These are phyloP conservation scores for Didymella glomerata DNA, from an alignment of 2,329 filamentous ascomycete genomes.

Conservation along the genomic window DNA sequence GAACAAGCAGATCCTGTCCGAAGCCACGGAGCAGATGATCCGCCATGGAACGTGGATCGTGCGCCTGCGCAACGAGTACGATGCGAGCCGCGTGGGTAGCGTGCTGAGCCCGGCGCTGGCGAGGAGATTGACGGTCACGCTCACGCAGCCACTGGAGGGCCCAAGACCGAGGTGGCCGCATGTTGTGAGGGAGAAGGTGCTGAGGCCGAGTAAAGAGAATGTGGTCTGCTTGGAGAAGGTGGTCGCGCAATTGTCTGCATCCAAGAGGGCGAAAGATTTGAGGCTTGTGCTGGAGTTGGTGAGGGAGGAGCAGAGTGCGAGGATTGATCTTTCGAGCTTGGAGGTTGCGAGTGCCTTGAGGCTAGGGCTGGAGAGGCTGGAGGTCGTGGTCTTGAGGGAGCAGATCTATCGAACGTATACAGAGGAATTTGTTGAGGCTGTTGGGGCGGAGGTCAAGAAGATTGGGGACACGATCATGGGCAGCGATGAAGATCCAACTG, in stretches of 20 bases:
- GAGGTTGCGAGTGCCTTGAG: constrained; percentile 8
- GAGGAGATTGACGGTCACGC: constrained; percentile 4
- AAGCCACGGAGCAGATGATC: constrained; percentile 18
- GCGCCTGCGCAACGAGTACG: constrained; percentile 19
- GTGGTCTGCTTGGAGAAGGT: constrained; percentile 3
- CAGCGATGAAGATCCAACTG: constrained; percentile 12
- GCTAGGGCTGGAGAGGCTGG: constrained; percentile 11
- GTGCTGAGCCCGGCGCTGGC: constrained; percentile 8
- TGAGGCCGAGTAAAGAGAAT: constrained; percentile 11
- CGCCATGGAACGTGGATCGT: constrained; percentile 17
- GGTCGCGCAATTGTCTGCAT: neutral
- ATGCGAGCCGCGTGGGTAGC: neutral
- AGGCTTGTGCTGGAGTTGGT: constrained; percentile 13
- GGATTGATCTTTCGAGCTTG: constrained; percentile 10
- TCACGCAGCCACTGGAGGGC: constrained; percentile 19
- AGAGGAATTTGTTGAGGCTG: constrained; percentile 7
- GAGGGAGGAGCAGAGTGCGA: constrained; percentile 10
- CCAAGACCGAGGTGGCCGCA: constrained; percentile 19
- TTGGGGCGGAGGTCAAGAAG: constrained; percentile 13
- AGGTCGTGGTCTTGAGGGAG: constrained; percentile 19
- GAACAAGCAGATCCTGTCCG: constrained; percentile 15
- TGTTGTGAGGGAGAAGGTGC: constrained; percentile 8
- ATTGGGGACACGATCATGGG: constrained; percentile 14
- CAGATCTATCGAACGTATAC: constrained; percentile 15
- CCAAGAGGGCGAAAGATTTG: constrained; percentile 5